These are phyloP conservation scores for Rhodotorula sp. DNA, from an alignment of 1,284 basidiomycete species.

Conservation along the genomic window DNA sequence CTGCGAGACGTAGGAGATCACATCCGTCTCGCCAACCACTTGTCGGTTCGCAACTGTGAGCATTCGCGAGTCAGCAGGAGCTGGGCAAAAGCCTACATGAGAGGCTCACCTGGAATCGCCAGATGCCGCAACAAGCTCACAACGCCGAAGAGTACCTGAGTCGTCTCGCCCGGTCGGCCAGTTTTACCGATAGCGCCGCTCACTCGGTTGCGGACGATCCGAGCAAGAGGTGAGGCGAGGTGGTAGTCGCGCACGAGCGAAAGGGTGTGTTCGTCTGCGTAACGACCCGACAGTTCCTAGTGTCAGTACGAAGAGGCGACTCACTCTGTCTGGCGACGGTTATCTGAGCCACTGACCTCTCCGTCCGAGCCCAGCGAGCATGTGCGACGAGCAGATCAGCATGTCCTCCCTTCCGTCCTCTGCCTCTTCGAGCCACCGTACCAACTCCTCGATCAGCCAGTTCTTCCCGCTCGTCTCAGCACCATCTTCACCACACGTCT, in stretches of 20 bases:
- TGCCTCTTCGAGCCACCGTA: conserved; percentile 65
- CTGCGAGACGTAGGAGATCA: conserved; percentile 63
- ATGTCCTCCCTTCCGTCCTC: conserved; percentile 64
- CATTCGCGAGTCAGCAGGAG: background rate
- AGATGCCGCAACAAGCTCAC: conserved; percentile 81
- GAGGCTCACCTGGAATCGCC: conserved; percentile 59
- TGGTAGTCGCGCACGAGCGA: conserved; percentile 55
- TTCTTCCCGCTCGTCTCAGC: conserved; percentile 60
- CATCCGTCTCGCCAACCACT: conserved; percentile 61
- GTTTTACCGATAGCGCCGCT: background rate
- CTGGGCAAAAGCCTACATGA: no score
- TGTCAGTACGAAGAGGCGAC: no score
- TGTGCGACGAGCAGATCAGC: conserved; percentile 74
- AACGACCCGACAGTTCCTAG: background rate
- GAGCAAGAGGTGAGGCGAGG: conserved; percentile 31
- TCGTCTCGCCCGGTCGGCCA: conserved; percentile 36
- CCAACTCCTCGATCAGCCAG: conserved; percentile 69
- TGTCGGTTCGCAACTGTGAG: conserved; percentile 56
- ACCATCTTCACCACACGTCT: conserved; percentile 52
- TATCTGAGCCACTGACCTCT: conserved; percentile 29
- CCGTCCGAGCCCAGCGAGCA: conserved; percentile 75
- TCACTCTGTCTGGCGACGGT: background rate
- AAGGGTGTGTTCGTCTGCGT: conserved; percentile 63
- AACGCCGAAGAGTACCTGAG: conserved; percentile 44
- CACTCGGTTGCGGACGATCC: conserved; percentile 16